Evolutionary conservation across 768 basidiomycete genomes (phyloP), one percentile per base, ranked within the genome.

Genomic region (Postia placenta): DNA sequence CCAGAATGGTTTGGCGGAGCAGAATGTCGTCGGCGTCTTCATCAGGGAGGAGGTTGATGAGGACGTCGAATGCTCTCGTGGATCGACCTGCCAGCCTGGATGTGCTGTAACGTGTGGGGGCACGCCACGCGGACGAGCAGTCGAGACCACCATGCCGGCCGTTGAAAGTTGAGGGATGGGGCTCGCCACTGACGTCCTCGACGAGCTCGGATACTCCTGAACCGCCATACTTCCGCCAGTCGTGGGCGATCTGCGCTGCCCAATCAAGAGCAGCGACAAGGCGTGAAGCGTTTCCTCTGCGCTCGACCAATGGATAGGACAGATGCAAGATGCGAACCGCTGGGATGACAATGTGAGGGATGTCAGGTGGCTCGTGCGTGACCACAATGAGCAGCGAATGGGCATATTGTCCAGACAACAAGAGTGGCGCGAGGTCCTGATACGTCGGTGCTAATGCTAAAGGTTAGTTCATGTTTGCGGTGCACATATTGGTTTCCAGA

Each of bases 311-410:
- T 1, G 70, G 70, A 5, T 57, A 44, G 1, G 55, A 54, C 7
- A 72, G 61, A 6, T 58, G 64, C n/a, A 71, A 59, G 33, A 69
- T 53, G 48, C 67, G 67, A 11, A 72, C 58, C 4, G 65, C 55
- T 0, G 71, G 65, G 4, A 60, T 60, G 2, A 60, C 50, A 11
- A 55, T 44, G 17, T 56, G 47, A 1, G 66, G 65, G 28, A 69
- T 56, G 0, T 57, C 37, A 0, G 64, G 64, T 1, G 69, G 63
- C 23, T 60, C 47, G 52, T 69, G 66, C 12, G 64, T 64, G 11
- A 66, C 71, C 35, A 73, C 53, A 55, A 73, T 64, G 26, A 73
- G 53, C 26, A 73, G 61, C 2, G 72, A 71, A 40, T 59, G 56
- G 12, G 65, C 58, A 44, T 71, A 65, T 19, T 63, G 60, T 1